Evolutionary conservation across 2,329 filamentous ascomycete genomes (phyloP).

Genomic region (Neofusicoccum cordaticola): DNA sequence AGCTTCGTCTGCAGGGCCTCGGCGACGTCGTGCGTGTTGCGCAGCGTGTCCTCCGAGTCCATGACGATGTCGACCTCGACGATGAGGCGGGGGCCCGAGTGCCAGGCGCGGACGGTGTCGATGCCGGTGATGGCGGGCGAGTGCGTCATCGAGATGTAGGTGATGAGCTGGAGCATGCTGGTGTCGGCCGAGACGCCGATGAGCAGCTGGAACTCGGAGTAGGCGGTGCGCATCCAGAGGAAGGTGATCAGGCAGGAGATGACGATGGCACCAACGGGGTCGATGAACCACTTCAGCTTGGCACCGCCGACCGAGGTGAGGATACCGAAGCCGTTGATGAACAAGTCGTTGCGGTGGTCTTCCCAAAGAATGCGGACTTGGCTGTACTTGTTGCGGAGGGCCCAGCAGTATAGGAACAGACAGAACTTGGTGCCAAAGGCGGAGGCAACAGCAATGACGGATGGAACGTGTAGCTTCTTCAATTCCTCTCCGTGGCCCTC

Average conservation of each 20-base stretch:
- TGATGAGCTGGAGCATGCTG: constrained; percentile 87
- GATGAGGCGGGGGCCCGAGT: constrained; percentile 82
- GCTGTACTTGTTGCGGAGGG: constrained; percentile 83
- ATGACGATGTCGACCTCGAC: constrained; percentile 97
- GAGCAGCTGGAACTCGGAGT: constrained; percentile 83
- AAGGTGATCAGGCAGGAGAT: constrained; percentile 73
- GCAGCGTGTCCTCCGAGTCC: constrained; percentile 69
- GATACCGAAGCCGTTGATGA: constrained; percentile 93
- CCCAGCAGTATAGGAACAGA: constrained; percentile 90
- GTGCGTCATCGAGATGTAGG: constrained; percentile 86
- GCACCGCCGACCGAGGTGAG: constrained; percentile 86
- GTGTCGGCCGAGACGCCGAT: constrained; percentile 86
- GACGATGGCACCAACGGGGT: constrained; percentile 85
- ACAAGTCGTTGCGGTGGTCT: constrained; percentile 94
- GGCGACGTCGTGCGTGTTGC: constrained; percentile 84
- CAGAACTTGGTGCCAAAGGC: constrained; percentile 81
- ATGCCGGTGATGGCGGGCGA: constrained; percentile 77
- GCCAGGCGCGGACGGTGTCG: constrained; percentile 92
- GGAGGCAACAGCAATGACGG: constrained; percentile 77
- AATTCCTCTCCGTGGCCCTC: constrained; percentile 46
- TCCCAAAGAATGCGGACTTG: constrained; percentile 93
- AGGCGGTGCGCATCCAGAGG: constrained; percentile 83
- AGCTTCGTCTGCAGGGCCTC: constrained; percentile 93
- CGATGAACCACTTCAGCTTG: constrained; percentile 91
- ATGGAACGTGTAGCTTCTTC: constrained; percentile 73